Percentiles rank a stretch among this genome's conserved stretches.
phyloP scores from a whole-genome alignment of 2,329 filamentous ascomycete genomes.

The Nannizziopsis barbatae region DNA sequence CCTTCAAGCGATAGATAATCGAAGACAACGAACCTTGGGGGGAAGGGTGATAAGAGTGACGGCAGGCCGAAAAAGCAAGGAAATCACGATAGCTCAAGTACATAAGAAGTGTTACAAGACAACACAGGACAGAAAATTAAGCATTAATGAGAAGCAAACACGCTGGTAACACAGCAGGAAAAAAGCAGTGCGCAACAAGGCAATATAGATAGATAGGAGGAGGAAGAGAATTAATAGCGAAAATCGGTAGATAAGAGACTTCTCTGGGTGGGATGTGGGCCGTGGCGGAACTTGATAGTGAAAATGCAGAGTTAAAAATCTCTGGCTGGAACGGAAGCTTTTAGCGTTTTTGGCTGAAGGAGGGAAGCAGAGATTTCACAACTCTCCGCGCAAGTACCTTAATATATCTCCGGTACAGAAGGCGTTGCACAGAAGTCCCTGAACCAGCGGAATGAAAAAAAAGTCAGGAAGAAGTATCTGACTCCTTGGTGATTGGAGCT shows the following conservation, averaged over 20 bases:
- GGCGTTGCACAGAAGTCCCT: slow-evolving; percentile 1
- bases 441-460: neutral
- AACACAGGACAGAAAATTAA: neutral
- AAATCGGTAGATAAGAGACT: neutral
- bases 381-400: neutral
- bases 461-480: neutral
- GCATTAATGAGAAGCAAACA: neutral
- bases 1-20: neutral
- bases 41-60: neutral
- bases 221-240: neutral
- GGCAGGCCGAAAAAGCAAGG: slow-evolving; percentile 4
- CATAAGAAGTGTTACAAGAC: slow-evolving; percentile 4
- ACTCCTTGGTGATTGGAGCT: no score
- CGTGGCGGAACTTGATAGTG: slow-evolving; percentile 11
- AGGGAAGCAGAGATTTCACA: slow-evolving; percentile 7
- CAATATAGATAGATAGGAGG: neutral
- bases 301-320: neutral
- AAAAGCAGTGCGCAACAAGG: neutral
- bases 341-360: neutral
- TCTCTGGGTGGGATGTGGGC: neutral
- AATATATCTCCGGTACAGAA: neutral
- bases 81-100: slow-evolving; percentile 3
- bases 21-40: neutral
- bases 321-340: neutral
- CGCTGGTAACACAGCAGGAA: neutral